Conservation (phyloP, 768 basidiomycete genomes). For the Rhodocollybia butyracea region DNA sequence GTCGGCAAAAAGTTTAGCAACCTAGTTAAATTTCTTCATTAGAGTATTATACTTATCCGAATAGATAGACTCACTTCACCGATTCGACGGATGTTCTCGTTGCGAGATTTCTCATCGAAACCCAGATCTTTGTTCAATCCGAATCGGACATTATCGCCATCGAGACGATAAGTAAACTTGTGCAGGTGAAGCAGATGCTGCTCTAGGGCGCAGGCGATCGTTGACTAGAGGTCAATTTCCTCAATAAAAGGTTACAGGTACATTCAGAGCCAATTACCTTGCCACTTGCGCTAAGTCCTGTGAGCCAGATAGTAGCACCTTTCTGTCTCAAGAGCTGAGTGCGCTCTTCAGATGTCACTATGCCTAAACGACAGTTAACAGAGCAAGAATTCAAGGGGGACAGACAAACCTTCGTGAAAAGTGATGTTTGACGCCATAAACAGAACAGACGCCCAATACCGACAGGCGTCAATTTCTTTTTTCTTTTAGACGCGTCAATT, state of each 20-base stretch:
- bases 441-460: conserved; percentile 8
- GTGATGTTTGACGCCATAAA: conserved; percentile 44
- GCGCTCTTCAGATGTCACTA: conserved; percentile 69
- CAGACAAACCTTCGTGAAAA: conserved; percentile 60
- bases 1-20: conserved; percentile 91
- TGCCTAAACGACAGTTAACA: conserved; percentile 44
- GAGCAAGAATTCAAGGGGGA: background rate
- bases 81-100: conserved; percentile 95
- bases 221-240: conserved; percentile 57
- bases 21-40: conserved; percentile 44
- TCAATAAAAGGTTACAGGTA: background rate
- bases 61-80: conserved; percentile 67
- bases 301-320: conserved; percentile 94
- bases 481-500: conserved; percentile 21
- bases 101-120: conserved; percentile 87
- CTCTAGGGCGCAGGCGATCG: conserved; percentile 95
- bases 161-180: conserved; percentile 87
- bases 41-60: conserved; percentile 5
- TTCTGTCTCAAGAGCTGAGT: conserved; percentile 65
- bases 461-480: no score
- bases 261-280: conserved; percentile 52
- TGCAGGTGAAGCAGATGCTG: conserved; percentile 87
- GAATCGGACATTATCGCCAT: conserved; percentile 94
- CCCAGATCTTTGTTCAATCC: conserved; percentile 97
- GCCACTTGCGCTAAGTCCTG: conserved; percentile 92